Percentiles rank a stretch among this genome's conserved stretches.
Conservation (phyloP, 129 eudicot species). For the Lactuca saligna region DNA sequence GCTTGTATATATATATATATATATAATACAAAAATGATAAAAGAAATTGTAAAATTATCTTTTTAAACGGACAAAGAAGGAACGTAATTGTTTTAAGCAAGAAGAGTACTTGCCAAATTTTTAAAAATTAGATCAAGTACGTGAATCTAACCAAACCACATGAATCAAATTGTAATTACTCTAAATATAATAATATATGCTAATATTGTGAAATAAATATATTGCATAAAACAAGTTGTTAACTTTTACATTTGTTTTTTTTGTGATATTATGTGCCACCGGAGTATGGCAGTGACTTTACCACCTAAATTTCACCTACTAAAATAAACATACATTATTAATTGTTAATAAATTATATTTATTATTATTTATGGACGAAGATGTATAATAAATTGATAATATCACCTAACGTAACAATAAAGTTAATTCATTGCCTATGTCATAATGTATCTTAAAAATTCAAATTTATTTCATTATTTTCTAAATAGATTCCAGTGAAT, state of each 20-base stretch:
- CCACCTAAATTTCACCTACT: conserved; percentile 38
- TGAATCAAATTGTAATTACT: no score
- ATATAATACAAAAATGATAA: no score
- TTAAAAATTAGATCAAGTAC: no score
- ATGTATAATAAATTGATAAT: conserved; percentile 18
- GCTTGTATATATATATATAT: no score
- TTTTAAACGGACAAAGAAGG: no score
- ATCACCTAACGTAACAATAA: conserved; percentile 15
- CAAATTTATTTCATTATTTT: background rate
- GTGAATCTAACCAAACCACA: no score
- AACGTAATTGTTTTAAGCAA: no score
- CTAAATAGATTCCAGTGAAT: no score
- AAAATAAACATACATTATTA: conserved; percentile 23
- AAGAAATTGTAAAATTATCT: no score
- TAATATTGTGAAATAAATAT: background rate
- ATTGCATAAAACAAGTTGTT: background rate
- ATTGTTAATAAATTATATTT: conserved; percentile 10
- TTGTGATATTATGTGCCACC: conserved; percentile 5
- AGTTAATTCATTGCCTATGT: conserved; percentile 13
- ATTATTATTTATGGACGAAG: conserved; percentile 23
- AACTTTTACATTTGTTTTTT: no score
- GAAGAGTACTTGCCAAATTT: no score
- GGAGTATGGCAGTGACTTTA: conserved; percentile 5
- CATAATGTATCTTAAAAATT: conserved; percentile 1
- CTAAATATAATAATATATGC: no score